Evolutionary conservation across 345 rosid genomes (phyloP), one percentile per base, ranked within the genome.

Genomic region (Salix brachista): DNA sequence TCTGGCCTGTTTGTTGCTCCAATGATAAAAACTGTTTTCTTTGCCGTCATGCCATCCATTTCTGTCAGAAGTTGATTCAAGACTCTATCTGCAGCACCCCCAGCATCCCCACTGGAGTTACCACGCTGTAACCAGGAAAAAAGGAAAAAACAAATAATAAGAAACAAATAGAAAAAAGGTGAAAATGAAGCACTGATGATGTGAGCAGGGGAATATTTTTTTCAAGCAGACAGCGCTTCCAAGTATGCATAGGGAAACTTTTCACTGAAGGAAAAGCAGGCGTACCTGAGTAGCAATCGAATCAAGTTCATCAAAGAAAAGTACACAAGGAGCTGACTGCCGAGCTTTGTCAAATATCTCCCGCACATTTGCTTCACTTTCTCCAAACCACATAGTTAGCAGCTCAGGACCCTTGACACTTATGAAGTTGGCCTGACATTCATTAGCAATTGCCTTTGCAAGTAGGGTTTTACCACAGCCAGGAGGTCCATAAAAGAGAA

Each of bases 41-140:
- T 83, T 4, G 80, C 83, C 0, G 81, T 77, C 86, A 83, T 77
- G 5, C 86, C 86, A 80, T 83, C 86, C 83, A 83, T 84, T 52
- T 84, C 86, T 36, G 87, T 84, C 62, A 84, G 80, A 44, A 84
- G 80, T 69, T 84, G 86, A 66, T 78, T 81, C 82, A 84, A 56
- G 19, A 84, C 80, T 72, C 84, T 78, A 65, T 84, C 84, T 2
- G 86, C 86, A 26, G 84, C 86, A 72, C 86, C 86, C 23, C 86
- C 84, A 72, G 84, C 84, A 69, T 84, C 86, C 73, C 86, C 86
- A 69, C 65, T 69, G 19, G 77, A 74, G 65, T 73, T 69, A 25
- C 86, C 84, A n/a, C 84, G 75, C 84, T 80, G 78, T 23, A 80
- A 54, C 21, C 75, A 26, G 54, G 62, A 36, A 69, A 58, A 39